These are phyloP conservation scores for Arabis hirsuta DNA, from an alignment of 345 rosid species.

Conservation along the genomic window DNA sequence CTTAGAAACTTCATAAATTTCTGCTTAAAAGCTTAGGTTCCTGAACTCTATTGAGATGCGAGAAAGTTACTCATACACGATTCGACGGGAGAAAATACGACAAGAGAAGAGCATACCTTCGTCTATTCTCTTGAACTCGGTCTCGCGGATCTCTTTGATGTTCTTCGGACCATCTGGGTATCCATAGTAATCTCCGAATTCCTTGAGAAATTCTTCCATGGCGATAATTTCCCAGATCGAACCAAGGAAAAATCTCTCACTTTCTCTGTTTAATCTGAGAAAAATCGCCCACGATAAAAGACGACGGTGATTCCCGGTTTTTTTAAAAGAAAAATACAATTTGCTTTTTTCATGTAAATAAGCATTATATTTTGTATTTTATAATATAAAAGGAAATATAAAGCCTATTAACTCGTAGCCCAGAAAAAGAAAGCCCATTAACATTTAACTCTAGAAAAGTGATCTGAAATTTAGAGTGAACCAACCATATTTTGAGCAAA, in stretches of 20 bases:
- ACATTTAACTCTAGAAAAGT: neutral
- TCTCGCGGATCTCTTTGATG: slow-evolving; percentile 73
- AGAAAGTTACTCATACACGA: slow-evolving; percentile 5
- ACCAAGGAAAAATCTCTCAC: neutral
- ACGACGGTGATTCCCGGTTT: slow-evolving; percentile 37
- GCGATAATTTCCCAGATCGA: neutral
- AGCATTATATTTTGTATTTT: neutral
- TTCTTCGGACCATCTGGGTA: slow-evolving; percentile 75
- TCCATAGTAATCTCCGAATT: slow-evolving; percentile 76
- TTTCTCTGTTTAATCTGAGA: slow-evolving; percentile 15
- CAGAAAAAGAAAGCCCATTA: slow-evolving; percentile 17
- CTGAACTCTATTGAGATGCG: neutral
- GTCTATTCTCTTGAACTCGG: slow-evolving; percentile 83
- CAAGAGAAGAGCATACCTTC: slow-evolving; percentile 40
- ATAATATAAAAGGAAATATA: neutral
- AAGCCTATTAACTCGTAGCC: slow-evolving; percentile 3
- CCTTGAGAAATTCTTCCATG: slow-evolving; percentile 63
- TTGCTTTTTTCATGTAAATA: neutral
- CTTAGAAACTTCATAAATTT: neutral
- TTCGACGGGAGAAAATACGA: too few relatives aligned
- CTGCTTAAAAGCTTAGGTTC: neutral
- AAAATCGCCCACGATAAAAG: slow-evolving; percentile 19
- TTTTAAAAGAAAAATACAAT: slow-evolving; percentile 20
- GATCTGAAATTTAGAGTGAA: slow-evolving; percentile 4
- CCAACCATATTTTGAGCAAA: neutral